These are phyloP conservation scores for Ceratobasidium sp. DNA, from an alignment of 1,284 basidiomycete genomes.

Conservation along the genomic window DNA sequence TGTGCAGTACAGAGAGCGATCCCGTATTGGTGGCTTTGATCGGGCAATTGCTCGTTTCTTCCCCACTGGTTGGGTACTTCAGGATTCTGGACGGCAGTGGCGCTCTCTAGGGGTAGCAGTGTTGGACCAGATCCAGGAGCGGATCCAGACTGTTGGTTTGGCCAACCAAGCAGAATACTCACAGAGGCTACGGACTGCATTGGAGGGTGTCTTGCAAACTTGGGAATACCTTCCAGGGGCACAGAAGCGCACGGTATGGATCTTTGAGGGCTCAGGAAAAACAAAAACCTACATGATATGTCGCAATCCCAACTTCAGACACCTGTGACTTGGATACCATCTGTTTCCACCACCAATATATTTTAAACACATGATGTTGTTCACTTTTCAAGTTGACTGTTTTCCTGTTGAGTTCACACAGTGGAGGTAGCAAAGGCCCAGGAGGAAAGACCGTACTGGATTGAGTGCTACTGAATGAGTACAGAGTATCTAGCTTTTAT, in stretches of 20 bases:
- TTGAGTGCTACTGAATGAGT: too few relatives aligned
- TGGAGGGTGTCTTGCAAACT: neutral
- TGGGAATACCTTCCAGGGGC: slow-evolving; percentile 1
- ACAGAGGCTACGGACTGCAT: neutral
- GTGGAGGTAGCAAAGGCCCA: too few relatives aligned
- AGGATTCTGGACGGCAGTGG: neutral
- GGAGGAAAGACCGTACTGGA: too few relatives aligned
- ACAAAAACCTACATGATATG: neutral
- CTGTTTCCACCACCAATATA: too few relatives aligned
- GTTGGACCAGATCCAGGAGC: neutral
- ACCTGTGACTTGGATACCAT: too few relatives aligned
- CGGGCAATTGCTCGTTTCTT: neutral
- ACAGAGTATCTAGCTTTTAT: too few relatives aligned
- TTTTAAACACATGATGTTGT: too few relatives aligned
- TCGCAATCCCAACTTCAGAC: too few relatives aligned
- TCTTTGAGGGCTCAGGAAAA: neutral
- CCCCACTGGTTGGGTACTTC: neutral
- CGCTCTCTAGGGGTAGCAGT: neutral
- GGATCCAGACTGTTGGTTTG: neutral
- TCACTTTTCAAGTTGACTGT: too few relatives aligned
- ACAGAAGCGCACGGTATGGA: neutral
- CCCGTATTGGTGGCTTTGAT: neutral
- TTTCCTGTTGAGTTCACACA: too few relatives aligned
- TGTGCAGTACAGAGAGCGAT: neutral
- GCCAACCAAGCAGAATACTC: neutral